Evolutionary conservation across 2,329 filamentous ascomycete genomes (phyloP), one percentile per base, ranked within the genome.

Genomic region (Cytospora mali): DNA sequence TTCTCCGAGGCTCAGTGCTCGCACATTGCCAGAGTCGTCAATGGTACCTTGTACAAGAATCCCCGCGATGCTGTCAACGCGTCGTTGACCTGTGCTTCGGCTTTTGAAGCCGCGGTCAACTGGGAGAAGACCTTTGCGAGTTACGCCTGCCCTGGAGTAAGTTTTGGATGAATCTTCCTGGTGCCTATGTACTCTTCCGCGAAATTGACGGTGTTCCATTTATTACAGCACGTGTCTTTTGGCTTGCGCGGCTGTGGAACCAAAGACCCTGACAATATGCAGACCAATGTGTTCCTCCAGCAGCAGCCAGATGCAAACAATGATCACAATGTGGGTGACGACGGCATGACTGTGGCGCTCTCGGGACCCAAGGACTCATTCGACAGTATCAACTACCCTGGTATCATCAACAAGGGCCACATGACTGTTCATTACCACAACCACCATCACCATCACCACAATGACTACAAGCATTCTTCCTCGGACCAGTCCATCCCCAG

Each of bases 1-100:
- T 9, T 46, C 4, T 46, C 39, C 14, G 57, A 59, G n/a, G 57
- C 57, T 4, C 57, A 46, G 4, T 59, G 57, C n/a, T 59, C 57
- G 2, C 57, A 59, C 6, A 18, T 59, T 14, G 57, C 57, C 1
- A 6, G 49, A 6, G 16, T 59, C 14, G n/a, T 59, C n/a, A 23
- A 14, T 1, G 57, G 57, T 27, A 59, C 57, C 18, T 11, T 59
- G 11, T 2, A 59, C 33, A 29, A 59, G 4, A 39, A 6, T 5
- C 57, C 57, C 1, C 57, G 49, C 0, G 57, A 53, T 7, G 49
- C 49, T 7, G 57, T 59, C 0, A 59, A 59, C 3, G 57, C 57
- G 6, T 7, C 23, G 1, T 16, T 53, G 5, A 59, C 28, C 23
- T 59, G 57, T 23, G 25, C 4, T 2, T 52, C 49, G 5, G 18